Evolutionary conservation across 1,284 basidiomycete genomes (phyloP), one percentile per base, ranked within the genome.

Genomic region (Puccinia polysora): DNA sequence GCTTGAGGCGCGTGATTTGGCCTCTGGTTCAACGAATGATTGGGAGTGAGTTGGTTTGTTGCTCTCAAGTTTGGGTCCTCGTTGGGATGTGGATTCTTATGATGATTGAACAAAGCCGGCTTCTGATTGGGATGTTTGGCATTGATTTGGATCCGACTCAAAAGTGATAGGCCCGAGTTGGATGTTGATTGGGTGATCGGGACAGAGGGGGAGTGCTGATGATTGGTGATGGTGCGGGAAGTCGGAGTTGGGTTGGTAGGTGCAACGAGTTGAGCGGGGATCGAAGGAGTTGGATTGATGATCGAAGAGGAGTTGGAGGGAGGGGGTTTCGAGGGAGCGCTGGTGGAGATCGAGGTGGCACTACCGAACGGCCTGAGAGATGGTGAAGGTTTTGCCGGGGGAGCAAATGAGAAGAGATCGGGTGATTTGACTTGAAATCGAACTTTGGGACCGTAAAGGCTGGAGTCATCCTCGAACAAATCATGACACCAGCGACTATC

Each of bases 341-440:
- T 32, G 28, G 53, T 43, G 23, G 40, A 10, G n/a, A n/a, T n/a
- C 18, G 28, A 4, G 0, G 38, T 18, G 38, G n/a, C n/a, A n/a
- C 34, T 68, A 15, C 65, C 55, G 32, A 68, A 58, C 12, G 55
- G 65, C 23, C 65, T 43, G 18, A 68, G 55, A n/a, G 65, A 68
- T 14, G 65, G 65, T 32, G 65, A 53, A 49, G 63, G 63, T 36
- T 30, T n/a, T n/a, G n/a, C 34, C 23, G 56, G 34, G 30, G 60
- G 6, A 32, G 36, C 40, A 32, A 49, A 49, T 18, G 10, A 43
- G 12, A 63, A 32, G n/a, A 10, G 45, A 65, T 38, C 32, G 34
- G 32, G 28, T 15, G 30, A 14, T 3, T 47, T 47, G 55, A 43
- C 25, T 30, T 47, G 36, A 14, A 32, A 68, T 43, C 40, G n/a